Evolutionary conservation across 2,329 filamentous ascomycete species (phyloP).

Genomic region (Zelopaecilomyces penicillatus): DNA sequence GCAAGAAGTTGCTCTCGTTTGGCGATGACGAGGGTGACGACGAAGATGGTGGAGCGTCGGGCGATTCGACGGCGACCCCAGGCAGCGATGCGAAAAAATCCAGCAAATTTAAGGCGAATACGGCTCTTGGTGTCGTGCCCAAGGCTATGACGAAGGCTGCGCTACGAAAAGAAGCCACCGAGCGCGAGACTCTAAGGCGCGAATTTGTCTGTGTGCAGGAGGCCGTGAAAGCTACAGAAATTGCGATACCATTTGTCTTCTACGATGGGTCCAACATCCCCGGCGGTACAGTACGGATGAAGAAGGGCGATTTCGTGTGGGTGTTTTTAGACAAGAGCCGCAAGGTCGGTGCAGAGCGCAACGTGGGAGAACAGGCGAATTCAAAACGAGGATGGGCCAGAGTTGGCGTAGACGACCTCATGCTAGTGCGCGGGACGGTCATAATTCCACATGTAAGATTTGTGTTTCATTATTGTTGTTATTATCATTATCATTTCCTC

Average conservation of each 20-base stretch:
- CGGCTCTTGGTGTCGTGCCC: constrained; percentile 54
- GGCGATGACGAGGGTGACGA: constrained; percentile 63
- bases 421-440: constrained; percentile 82
- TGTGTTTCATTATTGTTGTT: neutral
- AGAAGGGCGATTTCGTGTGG: constrained; percentile 92
- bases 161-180: constrained; percentile 67
- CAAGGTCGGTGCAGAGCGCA: constrained; percentile 78
- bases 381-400: constrained; percentile 77
- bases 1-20: constrained; percentile 51
- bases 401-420: constrained; percentile 88
- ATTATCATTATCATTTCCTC: constrained; percentile 4
- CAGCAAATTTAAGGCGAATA: constrained; percentile 53
- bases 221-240: constrained; percentile 78
- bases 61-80: constrained; percentile 9
- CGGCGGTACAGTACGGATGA: constrained; percentile 74
- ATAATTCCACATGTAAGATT: constrained; percentile 85
- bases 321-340: constrained; percentile 84
- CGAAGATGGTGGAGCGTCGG: constrained; percentile 29
- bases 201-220: constrained; percentile 83
- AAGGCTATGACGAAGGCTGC: constrained; percentile 64
- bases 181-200: constrained; percentile 67
- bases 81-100: constrained; percentile 19
- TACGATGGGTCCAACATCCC: constrained; percentile 90
- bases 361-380: constrained; percentile 61
- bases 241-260: constrained; percentile 90